Base-by-base conservation (phyloP, 371 early-diverging fungal species). In the Cokeromyces recurvatus region DNA sequence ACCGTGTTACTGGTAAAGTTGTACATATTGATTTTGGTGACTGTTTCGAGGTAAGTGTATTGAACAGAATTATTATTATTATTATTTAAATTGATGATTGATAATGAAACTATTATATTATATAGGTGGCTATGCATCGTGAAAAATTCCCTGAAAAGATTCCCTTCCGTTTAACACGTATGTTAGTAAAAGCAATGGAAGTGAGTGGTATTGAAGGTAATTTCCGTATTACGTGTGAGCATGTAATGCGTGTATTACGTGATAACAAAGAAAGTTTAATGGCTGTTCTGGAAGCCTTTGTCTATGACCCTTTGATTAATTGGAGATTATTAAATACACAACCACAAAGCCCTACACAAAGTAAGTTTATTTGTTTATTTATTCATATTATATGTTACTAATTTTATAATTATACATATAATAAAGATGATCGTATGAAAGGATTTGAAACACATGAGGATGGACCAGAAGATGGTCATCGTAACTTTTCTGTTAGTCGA, bases 1-100 rank as follows among this genome's bases (percentile, higher is more conserved):
- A 98, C 53, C 76, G 90, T 19, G 82, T 78, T 29, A 89, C 93
- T 3, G 97, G 97, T 58, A 95, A 96, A 61, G 87, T 97, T 8
- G 87, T 97, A n/a, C 98, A 99, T 51, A 97, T 99, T 57, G 99
- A 99, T 68, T 95, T 98, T 68, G 98, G 98, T 29, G 98, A 97
- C 58, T 97, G 98, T 68, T 99, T 99, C 55, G 99, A 99, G 79
- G 90, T 86, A 68, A 54, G 54, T 32, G 27, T 37, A 17, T 51
- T 32, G 20, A 16, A 44, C 31, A 41, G 21, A 3, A 38, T 21
- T 19, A 46, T 10, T 29, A 21, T 6, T 6, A 17, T 16, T n/a
- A n/a, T n/a, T n/a, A n/a, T n/a, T n/a, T n/a, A n/a, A n/a, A n/a
- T n/a, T n/a, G n/a, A 6, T 15, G 7, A 47, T 14, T 5, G 4